Conservation (phyloP, 179 eudicot genomes). For the Camellia oleifera region DNA sequence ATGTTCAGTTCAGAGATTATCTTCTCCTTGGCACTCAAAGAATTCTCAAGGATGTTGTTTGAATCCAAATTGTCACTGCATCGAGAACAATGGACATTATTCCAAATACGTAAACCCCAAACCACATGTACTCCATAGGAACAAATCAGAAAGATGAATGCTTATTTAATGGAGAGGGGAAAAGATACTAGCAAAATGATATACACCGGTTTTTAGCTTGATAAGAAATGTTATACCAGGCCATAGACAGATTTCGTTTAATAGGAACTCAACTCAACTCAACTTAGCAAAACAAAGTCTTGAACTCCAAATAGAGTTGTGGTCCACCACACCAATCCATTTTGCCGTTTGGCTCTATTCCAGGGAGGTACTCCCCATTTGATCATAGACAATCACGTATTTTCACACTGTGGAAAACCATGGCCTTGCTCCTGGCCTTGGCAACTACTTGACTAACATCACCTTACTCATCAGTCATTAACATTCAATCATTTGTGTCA, state of each 20-base stretch:
- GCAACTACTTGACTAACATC: background rate
- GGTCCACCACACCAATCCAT: too few relatives aligned
- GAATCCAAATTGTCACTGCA: conserved; percentile 81
- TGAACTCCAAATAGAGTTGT: background rate
- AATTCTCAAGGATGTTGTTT: conserved; percentile 77
- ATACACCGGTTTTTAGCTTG: background rate
- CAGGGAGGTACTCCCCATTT: too few relatives aligned
- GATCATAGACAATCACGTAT: too few relatives aligned
- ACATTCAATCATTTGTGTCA: background rate
- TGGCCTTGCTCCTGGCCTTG: too few relatives aligned
- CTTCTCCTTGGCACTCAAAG: conserved; percentile 91
- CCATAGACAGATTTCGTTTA: background rate
- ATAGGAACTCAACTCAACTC: background rate
- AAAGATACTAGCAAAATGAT: background rate
- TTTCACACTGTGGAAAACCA: too few relatives aligned
- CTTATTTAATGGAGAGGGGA: background rate
- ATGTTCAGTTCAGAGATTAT: conserved; percentile 83
- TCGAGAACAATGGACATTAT: conserved; percentile 14
- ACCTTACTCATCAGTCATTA: background rate
- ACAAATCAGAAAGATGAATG: conserved; percentile 5
- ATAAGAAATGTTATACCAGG: background rate
- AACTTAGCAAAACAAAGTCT: background rate
- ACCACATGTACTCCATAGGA: background rate
- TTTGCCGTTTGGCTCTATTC: too few relatives aligned
- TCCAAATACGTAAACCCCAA: conserved; percentile 2